These are phyloP conservation scores for Diaporthe sp. DNA, from an alignment of 2,329 filamentous ascomycete species.

Conservation along the genomic window DNA sequence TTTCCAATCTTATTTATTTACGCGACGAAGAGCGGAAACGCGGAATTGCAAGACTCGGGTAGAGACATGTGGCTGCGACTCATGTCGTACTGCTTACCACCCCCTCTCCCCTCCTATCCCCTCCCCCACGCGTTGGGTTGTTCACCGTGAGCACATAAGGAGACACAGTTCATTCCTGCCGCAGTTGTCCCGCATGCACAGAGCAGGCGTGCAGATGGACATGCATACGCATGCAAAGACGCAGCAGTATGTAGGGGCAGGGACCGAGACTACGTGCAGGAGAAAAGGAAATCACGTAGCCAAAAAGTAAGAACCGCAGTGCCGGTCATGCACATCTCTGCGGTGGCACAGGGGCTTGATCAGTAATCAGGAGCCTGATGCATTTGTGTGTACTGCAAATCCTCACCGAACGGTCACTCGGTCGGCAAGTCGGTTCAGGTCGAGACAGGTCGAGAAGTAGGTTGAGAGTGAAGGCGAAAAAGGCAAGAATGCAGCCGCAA, in stretches of 20 bases:
- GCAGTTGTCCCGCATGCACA: background rate
- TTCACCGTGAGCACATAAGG: background rate
- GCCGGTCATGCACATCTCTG: conserved; percentile 17
- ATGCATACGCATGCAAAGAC: background rate
- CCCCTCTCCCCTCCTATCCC: background rate
- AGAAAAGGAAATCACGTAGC: background rate
- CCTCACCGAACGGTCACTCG: background rate
- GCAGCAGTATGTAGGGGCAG: conserved; percentile 3
- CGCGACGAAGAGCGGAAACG: conserved; percentile 25
- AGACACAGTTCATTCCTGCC: conserved; percentile 6
- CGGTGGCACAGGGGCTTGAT: background rate
- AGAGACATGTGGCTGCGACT: conserved; percentile 15
- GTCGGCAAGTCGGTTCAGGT: background rate
- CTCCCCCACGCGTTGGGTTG: conserved; percentile 3
- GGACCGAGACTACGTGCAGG: conserved; percentile 6
- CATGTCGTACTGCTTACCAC: background rate
- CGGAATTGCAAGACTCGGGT: conserved; percentile 20
- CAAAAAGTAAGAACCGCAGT: background rate
- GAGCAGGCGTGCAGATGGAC: background rate
- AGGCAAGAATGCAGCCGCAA: background rate
- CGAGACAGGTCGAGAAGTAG: background rate
- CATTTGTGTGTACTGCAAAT: background rate
- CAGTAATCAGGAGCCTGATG: conserved; percentile 4
- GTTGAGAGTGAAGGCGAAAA: background rate
- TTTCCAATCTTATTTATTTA: background rate